A percentile compares a stretch with the other conserved stretches of the same genome.
These are phyloP conservation scores for Manihot esculenta DNA, from an alignment of 441 rosid species.

Conservation along the genomic window DNA sequence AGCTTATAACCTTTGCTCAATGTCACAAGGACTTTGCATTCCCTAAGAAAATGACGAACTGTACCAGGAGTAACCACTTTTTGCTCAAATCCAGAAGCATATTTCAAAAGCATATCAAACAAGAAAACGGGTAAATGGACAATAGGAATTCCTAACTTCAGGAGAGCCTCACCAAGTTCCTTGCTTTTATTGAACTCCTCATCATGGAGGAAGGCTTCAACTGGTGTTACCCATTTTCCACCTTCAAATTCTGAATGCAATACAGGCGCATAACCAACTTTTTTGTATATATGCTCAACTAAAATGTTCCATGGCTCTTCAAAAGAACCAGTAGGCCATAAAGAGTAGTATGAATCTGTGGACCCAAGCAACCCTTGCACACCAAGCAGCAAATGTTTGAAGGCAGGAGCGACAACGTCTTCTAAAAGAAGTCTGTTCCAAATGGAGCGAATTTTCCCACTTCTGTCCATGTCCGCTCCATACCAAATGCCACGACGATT, in stretches of 20 bases:
- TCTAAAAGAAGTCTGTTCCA: conserved; percentile 98
- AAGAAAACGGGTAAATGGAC: conserved; percentile 71
- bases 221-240: conserved; percentile 85
- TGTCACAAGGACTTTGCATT: conserved; percentile 47
- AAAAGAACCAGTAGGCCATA: conserved; percentile 87
- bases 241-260: conserved; percentile 72
- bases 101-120: conserved; percentile 74
- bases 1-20: conserved; percentile 69
- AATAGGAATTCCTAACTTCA: conserved; percentile 84
- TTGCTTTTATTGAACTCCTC: conserved; percentile 66
- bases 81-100: conserved; percentile 59
- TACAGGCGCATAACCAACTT: conserved; percentile 57
- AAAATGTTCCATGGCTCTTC: conserved; percentile 97
- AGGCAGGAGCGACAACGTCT: conserved; percentile 84
- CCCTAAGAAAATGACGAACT: conserved; percentile 74
- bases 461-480: conserved; percentile 98
- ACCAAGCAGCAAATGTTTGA: conserved; percentile 62
- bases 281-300: conserved; percentile 79
- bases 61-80: conserved; percentile 90
- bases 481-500: conserved; percentile 99
- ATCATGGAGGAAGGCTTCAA: conserved; percentile 87
- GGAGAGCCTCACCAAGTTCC: conserved; percentile 79
- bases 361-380: conserved; percentile 68
- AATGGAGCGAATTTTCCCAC: conserved; percentile 92
- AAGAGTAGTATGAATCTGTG: conserved; percentile 61